phyloP scores from a whole-genome alignment of 2,329 filamentous ascomycete genomes.

The Hymenoscyphus repandus region DNA sequence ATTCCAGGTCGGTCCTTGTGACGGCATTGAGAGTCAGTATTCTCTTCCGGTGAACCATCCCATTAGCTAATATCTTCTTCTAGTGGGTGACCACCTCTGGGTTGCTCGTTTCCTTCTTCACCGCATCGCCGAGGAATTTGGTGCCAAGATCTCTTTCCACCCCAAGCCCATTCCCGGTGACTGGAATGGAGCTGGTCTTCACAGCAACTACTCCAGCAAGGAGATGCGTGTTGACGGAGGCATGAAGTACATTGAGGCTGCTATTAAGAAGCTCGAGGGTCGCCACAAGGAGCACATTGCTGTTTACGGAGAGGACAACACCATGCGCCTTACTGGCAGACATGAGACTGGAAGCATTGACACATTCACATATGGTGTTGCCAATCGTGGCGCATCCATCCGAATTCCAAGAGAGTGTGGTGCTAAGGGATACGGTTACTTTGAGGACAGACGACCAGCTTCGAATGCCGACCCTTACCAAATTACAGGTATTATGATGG shows the following conservation, averaged over 20 bases:
- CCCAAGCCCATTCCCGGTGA: conserved; percentile 94
- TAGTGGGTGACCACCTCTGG: conserved; percentile 96
- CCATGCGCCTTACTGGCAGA: conserved; percentile 82
- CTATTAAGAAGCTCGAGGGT: conserved; percentile 76
- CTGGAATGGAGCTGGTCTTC: conserved; percentile 95
- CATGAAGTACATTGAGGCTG: conserved; percentile 89
- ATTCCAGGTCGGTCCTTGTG: conserved; percentile 90
- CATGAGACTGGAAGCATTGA: conserved; percentile 96
- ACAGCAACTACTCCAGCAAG: conserved; percentile 88
- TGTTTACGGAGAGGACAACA: conserved; percentile 95
- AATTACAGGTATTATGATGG: conserved; percentile 39
- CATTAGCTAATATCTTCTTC: conserved; percentile 23
- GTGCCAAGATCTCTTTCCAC: conserved; percentile 88
- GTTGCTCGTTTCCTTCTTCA: conserved; percentile 82
- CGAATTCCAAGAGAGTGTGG: conserved; percentile 84
- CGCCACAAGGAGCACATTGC: conserved; percentile 81
- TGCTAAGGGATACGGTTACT: conserved; percentile 89
- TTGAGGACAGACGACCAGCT: conserved; percentile 78
- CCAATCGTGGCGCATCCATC: conserved; percentile 89
- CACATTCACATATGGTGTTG: conserved; percentile 87
- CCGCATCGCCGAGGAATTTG: conserved; percentile 93
- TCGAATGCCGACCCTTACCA: conserved; percentile 87
- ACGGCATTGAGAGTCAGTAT: conserved; percentile 70
- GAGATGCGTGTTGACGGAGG: conserved; percentile 87
- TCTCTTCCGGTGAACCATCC: neutral